Evolutionary conservation across 495 filamentous ascomycete species (phyloP), one percentile per base, ranked within the genome.

Genomic region (Acidomyces sp.): DNA sequence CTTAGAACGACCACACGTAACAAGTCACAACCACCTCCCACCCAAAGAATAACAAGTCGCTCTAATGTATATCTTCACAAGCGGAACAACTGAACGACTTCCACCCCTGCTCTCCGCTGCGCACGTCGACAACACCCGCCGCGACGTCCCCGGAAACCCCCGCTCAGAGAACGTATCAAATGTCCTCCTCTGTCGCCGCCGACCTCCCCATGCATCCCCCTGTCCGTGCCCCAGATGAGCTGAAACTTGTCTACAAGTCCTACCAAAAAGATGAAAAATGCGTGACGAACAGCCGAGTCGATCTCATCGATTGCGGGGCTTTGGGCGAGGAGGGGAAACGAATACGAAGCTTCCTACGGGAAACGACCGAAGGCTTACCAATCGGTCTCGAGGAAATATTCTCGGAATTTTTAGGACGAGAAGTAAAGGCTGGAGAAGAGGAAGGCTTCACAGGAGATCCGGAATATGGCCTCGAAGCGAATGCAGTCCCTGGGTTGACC

Each of bases 401-500:
- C 19, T 22, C 20, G 4, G 27, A 11, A 18, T 27, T 43, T 5
- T 23, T 37, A 16, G 27, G 21, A n/a, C 10, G 21, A 37, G 20
- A 13, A 6, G 39, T 18, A n/a, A 33, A 5, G 19, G 15, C 6
- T 19, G 4, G 37, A n/a, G 12, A n/a, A n/a, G 12, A 6, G 10
- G 40, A 37, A 4, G 5, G 9, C 19, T 3, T n/a, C 16, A 9
- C 26, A 3, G 7, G 6, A 27, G 13, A 34, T 13, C 5, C 9
- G 6, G 31, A 9, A 6, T 13, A 34, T 6, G 6, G 7, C 7
- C 6, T 17, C 7, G 31, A 6, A 11, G 31, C 34, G n/a, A 42
- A 29, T 22, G 27, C 37, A 18, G 31, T 48, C 1, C 13, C 16
- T 10, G 20, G 11, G 6, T 2, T 48, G 25, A 38, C 45, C 24